These are phyloP conservation scores for Salix brachista DNA, from an alignment of 345 rosid genomes.

Conservation along the genomic window DNA sequence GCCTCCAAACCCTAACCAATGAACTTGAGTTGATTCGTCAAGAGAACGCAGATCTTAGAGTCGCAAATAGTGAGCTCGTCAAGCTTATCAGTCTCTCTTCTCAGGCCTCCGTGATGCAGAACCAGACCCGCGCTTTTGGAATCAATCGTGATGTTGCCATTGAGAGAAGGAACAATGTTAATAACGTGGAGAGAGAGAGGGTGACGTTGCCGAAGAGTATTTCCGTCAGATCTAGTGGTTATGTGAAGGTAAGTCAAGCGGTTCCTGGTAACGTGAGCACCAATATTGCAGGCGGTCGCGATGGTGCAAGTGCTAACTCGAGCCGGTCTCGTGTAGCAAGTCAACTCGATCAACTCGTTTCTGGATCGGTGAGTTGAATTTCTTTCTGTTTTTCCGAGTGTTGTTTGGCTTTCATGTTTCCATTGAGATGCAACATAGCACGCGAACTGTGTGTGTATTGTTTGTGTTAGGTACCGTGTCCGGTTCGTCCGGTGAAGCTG, in stretches of 20 bases:
- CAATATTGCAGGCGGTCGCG: background rate
- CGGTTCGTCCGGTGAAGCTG: background rate
- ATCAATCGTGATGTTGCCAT: background rate
- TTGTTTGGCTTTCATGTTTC: background rate
- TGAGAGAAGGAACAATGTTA: background rate
- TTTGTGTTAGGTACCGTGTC: background rate
- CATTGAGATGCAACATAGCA: background rate
- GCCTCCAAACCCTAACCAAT: conserved; percentile 39
- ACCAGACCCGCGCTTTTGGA: background rate
- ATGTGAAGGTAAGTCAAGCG: background rate
- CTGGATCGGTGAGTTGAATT: conserved; percentile 38
- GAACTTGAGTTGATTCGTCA: conserved; percentile 13
- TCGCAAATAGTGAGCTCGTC: conserved; percentile 8
- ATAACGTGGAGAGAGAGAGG: background rate
- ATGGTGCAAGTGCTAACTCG: conserved; percentile 23
- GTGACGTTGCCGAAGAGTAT: conserved; percentile 17
- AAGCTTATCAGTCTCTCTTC: conserved; percentile 32
- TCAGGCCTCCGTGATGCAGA: conserved; percentile 27
- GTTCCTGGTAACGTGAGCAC: conserved; percentile 18
- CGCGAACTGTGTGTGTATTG: background rate
- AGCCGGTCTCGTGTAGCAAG: conserved; percentile 32
- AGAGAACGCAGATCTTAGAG: conserved; percentile 17
- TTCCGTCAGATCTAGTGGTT: conserved; percentile 16
- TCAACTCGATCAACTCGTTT: conserved; percentile 23
- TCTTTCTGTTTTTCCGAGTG: background rate